Base-by-base conservation (phyloP, 768 basidiomycete species). In the Mycena crocata region DNA sequence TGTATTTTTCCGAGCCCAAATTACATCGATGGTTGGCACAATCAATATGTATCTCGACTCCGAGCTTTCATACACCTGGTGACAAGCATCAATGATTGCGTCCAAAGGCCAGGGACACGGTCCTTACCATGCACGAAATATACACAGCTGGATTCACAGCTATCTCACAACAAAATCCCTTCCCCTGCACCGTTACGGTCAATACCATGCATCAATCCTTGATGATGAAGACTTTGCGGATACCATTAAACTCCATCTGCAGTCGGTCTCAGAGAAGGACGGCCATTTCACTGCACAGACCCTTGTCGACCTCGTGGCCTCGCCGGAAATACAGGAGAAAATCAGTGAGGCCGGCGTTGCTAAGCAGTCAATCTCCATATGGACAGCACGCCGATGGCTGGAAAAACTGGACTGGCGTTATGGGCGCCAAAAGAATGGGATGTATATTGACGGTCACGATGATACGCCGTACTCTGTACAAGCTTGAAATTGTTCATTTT, bases 11-110 rank as follows among this genome's bases (percentile, higher is more conserved):
- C 69, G 70, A 5, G 60, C 61, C 13, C 72, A 71, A 8, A 73
- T 81, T 31, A 74, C 70, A 13, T 64, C 64, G 12, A 81, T 81
- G 81, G 63, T 75, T 48, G 77, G 71, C 4, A 72, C 74, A 10
- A 42, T 81, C n/a, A 80, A 79, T 66, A 58, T 82, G 1, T 80
- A 79, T 58, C 73, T 82, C 15, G 75, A 81, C 55, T 52, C 72
- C 0, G 62, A 75, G 17, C 57, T 79, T 1, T 68, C 69, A 0
- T 81, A 74, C 49, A 71, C 78, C n/a, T 81, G 80, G 79, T 52
- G 71, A 13, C 51, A 80, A 30, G 73, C 79, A 15, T 83, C 80
- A 3, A 23, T 77, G 48, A 24, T 79, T 63, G 70, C 70, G 5
- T 64, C 80, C 40, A 77, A 73, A 58, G 60, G 75, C 24, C 62